Evolutionary conservation across 192 early-diverging fungal genomes (phyloP).

Genomic region (Coemansia sp.): DNA sequence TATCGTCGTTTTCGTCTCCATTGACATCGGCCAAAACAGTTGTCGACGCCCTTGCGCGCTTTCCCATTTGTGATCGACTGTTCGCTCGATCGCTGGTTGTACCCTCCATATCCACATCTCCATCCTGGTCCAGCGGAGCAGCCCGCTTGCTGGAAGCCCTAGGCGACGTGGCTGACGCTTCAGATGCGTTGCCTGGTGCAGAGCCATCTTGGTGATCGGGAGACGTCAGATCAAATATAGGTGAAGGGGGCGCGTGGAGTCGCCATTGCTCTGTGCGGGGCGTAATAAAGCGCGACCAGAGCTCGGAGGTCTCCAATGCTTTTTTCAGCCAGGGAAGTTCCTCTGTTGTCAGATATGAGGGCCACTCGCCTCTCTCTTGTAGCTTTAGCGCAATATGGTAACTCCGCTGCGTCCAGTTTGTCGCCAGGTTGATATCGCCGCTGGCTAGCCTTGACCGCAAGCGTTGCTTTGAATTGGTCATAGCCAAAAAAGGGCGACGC

Average conservation of each 20-base stretch:
- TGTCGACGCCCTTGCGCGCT: conserved; percentile 23
- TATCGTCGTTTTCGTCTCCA: conserved; percentile 39
- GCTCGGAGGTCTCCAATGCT: conserved; percentile 40
- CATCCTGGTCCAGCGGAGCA: conserved; percentile 12
- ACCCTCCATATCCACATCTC: neutral
- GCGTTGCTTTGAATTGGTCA: conserved; percentile 1
- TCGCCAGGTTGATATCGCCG: conserved; percentile 8
- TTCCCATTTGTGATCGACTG: conserved; percentile 8
- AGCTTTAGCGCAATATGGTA: conserved; percentile 49
- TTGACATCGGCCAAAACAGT: conserved; percentile 1
- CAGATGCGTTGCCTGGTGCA: neutral
- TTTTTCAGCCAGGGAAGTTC: conserved; percentile 43
- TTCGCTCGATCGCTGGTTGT: neutral
- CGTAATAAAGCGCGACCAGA: conserved; percentile 54
- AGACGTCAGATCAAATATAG: conserved; percentile 22
- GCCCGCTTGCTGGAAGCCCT: conserved; percentile 19
- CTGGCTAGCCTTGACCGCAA: conserved; percentile 5
- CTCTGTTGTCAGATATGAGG: conserved; percentile 25
- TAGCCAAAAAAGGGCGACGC: neutral
- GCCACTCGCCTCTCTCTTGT: conserved; percentile 36
- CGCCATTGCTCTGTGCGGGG: conserved; percentile 52
- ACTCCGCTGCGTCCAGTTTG: conserved; percentile 36
- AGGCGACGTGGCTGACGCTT: neutral
- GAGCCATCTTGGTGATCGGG: neutral
- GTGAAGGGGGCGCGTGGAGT: conserved; percentile 25